phyloP scores from a whole-genome alignment of 2,329 filamentous ascomycete genomes.

The Fusarium guadeloupense region DNA sequence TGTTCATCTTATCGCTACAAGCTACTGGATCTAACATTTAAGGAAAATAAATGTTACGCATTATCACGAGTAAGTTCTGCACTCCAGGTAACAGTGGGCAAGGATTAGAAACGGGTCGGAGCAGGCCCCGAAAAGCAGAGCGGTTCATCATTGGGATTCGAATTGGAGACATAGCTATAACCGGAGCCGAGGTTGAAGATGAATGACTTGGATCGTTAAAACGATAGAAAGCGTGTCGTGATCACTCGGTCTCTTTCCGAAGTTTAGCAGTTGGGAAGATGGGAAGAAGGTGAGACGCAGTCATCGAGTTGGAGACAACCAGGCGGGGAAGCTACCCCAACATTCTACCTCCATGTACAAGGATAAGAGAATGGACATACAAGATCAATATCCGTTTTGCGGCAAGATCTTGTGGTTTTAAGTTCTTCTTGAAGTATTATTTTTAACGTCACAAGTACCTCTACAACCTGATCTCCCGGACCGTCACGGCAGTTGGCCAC shows the following conservation, averaged over 20 bases:
- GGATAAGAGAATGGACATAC: not conserved
- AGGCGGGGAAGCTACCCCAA: not conserved
- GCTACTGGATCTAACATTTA: too few relatives aligned
- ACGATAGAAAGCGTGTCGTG: not conserved
- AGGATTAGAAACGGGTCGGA: conserved; percentile 2
- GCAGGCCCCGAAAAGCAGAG: not conserved
- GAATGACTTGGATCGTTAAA: not conserved
- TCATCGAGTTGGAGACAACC: not conserved
- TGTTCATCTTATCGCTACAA: too few relatives aligned
- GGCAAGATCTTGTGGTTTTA: not conserved
- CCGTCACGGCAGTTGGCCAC: conserved; percentile 15
- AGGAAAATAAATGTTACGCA: too few relatives aligned
- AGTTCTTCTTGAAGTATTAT: not conserved
- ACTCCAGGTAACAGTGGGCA: too few relatives aligned
- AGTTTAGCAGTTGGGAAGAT: not conserved
- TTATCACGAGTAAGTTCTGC: too few relatives aligned
- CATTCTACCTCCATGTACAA: not conserved
- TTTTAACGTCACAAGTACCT: conserved; percentile 1
- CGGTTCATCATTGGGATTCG: not conserved
- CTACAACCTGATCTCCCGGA: not conserved
- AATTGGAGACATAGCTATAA: not conserved
- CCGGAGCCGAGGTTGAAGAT: conserved; percentile 23
- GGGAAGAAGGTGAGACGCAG: not conserved
- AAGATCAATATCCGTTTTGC: not conserved
- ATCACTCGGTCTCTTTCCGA: conserved; percentile 30